phyloP scores from a whole-genome alignment of 2,329 filamentous ascomycete genomes.

The Pyrenochaeta sp. region DNA sequence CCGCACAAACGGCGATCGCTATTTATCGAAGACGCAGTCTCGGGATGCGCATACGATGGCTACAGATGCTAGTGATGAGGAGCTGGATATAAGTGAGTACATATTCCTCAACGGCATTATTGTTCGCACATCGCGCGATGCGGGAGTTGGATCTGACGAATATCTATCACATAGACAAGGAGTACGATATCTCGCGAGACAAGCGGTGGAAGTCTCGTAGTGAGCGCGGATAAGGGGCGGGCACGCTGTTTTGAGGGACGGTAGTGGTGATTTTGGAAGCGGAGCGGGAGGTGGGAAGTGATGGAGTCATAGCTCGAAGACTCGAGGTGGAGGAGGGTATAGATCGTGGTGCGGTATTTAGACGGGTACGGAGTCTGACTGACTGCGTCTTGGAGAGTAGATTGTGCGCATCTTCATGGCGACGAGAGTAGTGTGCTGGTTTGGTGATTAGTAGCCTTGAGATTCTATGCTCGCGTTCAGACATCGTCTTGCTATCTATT shows the following conservation, averaged over 20 bases:
- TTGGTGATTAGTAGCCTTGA: too few species aligned
- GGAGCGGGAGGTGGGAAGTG: not conserved
- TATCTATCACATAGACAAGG: not conserved
- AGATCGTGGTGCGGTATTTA: too few species aligned
- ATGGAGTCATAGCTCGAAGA: not conserved
- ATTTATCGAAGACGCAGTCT: slow-evolving; percentile 5
- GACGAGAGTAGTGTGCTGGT: too few species aligned
- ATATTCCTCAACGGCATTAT: slow-evolving; percentile 10
- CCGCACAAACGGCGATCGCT: slow-evolving; percentile 9
- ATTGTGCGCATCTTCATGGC: too few species aligned
- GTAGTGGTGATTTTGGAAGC: not conserved
- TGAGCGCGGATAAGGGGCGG: not conserved
- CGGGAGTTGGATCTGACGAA: not conserved
- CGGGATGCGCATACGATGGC: not conserved
- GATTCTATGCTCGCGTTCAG: too few species aligned
- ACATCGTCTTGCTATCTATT: too few species aligned
- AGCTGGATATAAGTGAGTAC: slow-evolving; percentile 21
- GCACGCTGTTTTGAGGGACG: not conserved
- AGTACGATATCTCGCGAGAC: not conserved
- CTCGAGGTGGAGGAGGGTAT: not conserved
- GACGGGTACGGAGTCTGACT: too few species aligned
- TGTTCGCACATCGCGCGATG: not conserved
- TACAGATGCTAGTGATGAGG: not conserved
- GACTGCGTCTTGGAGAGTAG: too few species aligned
- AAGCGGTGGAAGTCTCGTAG: not conserved